phyloP scores from a whole-genome alignment of 208 protist genomes.

The Spongospora subterranea region DNA sequence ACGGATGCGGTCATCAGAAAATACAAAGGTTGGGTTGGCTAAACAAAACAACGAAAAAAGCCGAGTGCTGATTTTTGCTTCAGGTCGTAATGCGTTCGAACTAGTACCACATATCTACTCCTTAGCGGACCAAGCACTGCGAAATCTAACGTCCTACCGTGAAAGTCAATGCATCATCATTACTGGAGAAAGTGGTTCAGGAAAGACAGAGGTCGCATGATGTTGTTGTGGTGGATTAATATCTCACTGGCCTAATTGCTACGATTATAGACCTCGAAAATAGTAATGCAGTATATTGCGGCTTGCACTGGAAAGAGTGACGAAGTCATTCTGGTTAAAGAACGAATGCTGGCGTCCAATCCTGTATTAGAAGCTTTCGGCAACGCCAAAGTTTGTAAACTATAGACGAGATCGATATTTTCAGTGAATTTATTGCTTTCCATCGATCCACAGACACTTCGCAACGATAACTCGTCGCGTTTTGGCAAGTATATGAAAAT shows the following conservation, averaged over 20 bases:
- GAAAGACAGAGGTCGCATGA: constrained; percentile 59
- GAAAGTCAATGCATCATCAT: constrained; percentile 69
- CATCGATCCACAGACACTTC: constrained; percentile 58
- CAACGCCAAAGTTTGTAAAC: constrained; percentile 63
- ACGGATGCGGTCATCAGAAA: constrained; percentile 7
- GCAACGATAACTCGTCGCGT: constrained; percentile 67
- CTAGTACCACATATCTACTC: constrained; percentile 66
- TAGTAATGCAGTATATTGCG: constrained; percentile 63
- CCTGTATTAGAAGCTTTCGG: constrained; percentile 74
- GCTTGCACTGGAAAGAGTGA: constrained; percentile 56
- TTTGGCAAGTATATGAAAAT: constrained; percentile 69
- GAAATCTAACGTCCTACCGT: constrained; percentile 34
- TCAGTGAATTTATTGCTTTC: neutral
- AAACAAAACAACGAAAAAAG: neutral
- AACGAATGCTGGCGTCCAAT: constrained; percentile 71
- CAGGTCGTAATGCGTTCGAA: constrained; percentile 62
- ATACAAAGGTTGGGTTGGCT: constrained; percentile 56
- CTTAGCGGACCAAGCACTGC: constrained; percentile 61
- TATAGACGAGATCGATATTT: neutral
- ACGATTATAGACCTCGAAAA: constrained; percentile 53
- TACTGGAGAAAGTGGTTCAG: constrained; percentile 60
- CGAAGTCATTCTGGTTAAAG: constrained; percentile 58
- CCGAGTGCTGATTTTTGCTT: neutral
- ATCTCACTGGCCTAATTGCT: neutral
- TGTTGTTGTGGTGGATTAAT: neutral